These are phyloP conservation scores for Clonostachys byssicola DNA, from an alignment of 2,329 filamentous ascomycete species.

Conservation along the genomic window DNA sequence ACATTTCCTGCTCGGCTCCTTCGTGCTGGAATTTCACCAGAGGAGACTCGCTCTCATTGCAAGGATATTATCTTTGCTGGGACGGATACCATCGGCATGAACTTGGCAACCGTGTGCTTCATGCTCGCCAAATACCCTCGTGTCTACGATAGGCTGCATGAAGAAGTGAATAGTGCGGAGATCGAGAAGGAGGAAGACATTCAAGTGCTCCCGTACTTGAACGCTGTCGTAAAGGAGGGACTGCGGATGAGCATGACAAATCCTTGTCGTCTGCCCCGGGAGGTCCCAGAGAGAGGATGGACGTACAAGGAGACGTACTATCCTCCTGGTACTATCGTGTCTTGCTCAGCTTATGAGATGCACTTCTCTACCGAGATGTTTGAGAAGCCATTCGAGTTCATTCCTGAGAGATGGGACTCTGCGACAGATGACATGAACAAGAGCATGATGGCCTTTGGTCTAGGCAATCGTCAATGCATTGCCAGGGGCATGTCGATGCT, in stretches of 20 bases:
- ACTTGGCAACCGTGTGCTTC: constrained; percentile 41
- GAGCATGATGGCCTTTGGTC: constrained; percentile 42
- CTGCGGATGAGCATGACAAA: constrained; percentile 47
- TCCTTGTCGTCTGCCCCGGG: constrained; percentile 41
- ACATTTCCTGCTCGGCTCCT: constrained; percentile 45
- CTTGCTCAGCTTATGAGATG: constrained; percentile 36
- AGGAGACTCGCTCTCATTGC: constrained; percentile 42
- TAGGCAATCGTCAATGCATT: constrained; percentile 42
- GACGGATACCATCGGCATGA: constrained; percentile 48
- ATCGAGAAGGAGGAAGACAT: constrained; percentile 12
- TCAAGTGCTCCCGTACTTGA: constrained; percentile 30
- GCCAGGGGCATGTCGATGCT: constrained; percentile 39
- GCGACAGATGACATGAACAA: constrained; percentile 11
- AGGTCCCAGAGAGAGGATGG: constrained; percentile 26
- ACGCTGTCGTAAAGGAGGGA: constrained; percentile 41
- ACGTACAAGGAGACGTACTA: constrained; percentile 26
- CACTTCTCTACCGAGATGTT: constrained; percentile 39
- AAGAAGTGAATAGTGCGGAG: not conserved
- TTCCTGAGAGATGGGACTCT: constrained; percentile 41
- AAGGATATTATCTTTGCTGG: constrained; percentile 52
- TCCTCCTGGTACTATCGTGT: constrained; percentile 38
- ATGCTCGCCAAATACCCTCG: constrained; percentile 34
- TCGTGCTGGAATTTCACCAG: constrained; percentile 29
- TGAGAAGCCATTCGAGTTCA: constrained; percentile 32
- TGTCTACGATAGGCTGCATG: constrained; percentile 16